Base-by-base conservation (phyloP, 2,329 filamentous ascomycete species). In the Cladobotryum mycophilum region DNA sequence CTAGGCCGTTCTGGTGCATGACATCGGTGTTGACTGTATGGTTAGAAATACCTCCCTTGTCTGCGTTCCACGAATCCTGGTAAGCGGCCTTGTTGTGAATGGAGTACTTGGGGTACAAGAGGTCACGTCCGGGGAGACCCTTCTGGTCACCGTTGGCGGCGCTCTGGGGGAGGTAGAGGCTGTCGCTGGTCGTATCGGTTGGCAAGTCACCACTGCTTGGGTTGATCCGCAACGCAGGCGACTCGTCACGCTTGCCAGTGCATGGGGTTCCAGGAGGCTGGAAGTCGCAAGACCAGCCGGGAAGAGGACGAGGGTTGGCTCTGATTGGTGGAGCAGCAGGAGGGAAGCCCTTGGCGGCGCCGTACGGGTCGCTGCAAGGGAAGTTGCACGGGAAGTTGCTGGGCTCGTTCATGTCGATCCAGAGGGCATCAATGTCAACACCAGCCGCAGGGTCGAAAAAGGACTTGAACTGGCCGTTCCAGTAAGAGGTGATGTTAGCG, bases 11-110 rank as follows among this genome's bases (percentile, higher is more conserved):
- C 42, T 79, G 73, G 61, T 93, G 87, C 2, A 85, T 89, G 0
- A 88, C 85, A 60, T 93, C 89, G 0, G 88, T 87, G 53, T 81
- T 83, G 22, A 91, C 76, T 1, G 88, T 86, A 59, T 88, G 82
- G 56, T 65, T 65, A 38, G 66, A 67, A 41, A 68, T 54, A 2
- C 84, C 82, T 14, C 81, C 84, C 18, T 92, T 75, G 60, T 88
- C 86, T 30, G 62, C 58, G 49, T 66, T 65, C 61, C 62, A 66
- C 18, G 55, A 55, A 45, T 59, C 57, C 9, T 37, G 35, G 50
- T 55, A 62, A 14, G 85, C 86, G 41, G 86, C 77, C 38, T 82
- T 79, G 63, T 91, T 80, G 64, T 90, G 83, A 61, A 92, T 85
- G 5, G 82, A 79, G 60, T 92, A 93, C 2, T 88, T 85, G 18